phyloP scores from a whole-genome alignment of 176 grass and related monocot species.

The Hyparrhenia diplandra region DNA sequence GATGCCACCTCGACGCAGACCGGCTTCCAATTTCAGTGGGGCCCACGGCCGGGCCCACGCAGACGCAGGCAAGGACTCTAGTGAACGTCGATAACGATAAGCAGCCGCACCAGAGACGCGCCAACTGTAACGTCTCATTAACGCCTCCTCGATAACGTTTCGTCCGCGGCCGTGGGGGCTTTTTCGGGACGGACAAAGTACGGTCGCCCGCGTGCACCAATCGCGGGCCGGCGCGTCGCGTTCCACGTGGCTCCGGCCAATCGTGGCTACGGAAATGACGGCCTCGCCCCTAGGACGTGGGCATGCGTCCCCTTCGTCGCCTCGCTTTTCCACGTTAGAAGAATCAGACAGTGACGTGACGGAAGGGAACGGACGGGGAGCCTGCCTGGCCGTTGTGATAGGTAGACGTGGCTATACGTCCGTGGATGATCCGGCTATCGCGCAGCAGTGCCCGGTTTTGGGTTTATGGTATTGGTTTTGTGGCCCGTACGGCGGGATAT shows the following conservation, averaged over 20 bases:
- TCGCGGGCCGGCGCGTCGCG: background rate
- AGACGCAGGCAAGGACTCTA: too few species aligned
- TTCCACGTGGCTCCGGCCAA: background rate
- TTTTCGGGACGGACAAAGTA: slow-evolving; percentile 11
- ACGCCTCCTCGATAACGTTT: slow-evolving; percentile 3
- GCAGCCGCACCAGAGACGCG: background rate
- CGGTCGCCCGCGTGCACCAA: background rate
- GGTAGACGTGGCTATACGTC: background rate
- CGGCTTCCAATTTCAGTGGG: background rate
- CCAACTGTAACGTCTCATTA: background rate
- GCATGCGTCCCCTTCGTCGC: background rate
- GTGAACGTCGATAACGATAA: slow-evolving; percentile 24
- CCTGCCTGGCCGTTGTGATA: slow-evolving; percentile 27
- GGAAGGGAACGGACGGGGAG: background rate
- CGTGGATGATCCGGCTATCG: background rate
- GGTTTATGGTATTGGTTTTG: background rate
- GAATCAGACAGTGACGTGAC: background rate
- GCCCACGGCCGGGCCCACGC: background rate
- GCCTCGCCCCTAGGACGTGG: background rate
- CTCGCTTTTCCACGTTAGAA: background rate
- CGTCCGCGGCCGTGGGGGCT: background rate
- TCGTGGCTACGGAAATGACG: background rate
- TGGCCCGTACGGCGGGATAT: background rate
- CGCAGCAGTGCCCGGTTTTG: slow-evolving; percentile 2
- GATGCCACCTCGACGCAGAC: background rate